Conservation (phyloP, 2,329 filamentous ascomycete genomes). For the Remersonia thermophila region DNA sequence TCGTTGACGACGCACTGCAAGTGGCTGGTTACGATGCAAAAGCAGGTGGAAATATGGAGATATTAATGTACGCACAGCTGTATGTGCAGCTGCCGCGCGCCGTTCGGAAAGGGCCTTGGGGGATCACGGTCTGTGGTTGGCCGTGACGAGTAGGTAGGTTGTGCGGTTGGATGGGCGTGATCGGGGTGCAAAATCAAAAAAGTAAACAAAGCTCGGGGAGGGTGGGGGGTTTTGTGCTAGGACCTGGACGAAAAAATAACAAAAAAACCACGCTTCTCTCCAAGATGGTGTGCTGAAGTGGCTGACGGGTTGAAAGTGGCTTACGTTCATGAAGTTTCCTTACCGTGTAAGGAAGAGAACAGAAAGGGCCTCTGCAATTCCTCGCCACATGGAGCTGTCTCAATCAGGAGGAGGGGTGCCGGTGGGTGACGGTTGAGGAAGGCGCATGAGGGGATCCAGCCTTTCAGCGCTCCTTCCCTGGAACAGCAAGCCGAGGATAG, state of each 20-base stretch:
- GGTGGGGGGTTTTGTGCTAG: constrained; percentile 7
- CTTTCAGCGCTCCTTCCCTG: too few species aligned
- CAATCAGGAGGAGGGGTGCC: too few species aligned
- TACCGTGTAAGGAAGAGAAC: too few species aligned
- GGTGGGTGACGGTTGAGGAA: too few species aligned
- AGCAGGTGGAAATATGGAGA: neutral
- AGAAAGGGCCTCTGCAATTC: neutral
- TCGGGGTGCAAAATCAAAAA: neutral
- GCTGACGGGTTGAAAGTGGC: neutral
- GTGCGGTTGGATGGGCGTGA: neutral
- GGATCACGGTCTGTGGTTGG: constrained; percentile 15
- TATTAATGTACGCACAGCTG: constrained; percentile 10
- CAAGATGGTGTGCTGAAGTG: too few species aligned
- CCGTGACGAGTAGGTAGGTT: constrained; percentile 3
- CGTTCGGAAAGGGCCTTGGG: constrained; percentile 3
- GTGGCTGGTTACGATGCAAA: constrained; percentile 10
- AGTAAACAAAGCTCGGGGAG: constrained; percentile 9
- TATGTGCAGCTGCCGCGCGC: constrained; percentile 12
- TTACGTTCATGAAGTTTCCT: too few species aligned
- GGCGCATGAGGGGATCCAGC: too few species aligned
- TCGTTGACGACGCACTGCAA: constrained; percentile 8
- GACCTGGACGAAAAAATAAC: too few species aligned
- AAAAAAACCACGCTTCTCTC: too few species aligned
- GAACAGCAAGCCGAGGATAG: too few species aligned
- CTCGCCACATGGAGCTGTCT: too few species aligned